Evolutionary conservation across 805 yeast species (phyloP), one percentile per base, ranked within the genome.

Genomic region (Clavispora santaluciae): DNA sequence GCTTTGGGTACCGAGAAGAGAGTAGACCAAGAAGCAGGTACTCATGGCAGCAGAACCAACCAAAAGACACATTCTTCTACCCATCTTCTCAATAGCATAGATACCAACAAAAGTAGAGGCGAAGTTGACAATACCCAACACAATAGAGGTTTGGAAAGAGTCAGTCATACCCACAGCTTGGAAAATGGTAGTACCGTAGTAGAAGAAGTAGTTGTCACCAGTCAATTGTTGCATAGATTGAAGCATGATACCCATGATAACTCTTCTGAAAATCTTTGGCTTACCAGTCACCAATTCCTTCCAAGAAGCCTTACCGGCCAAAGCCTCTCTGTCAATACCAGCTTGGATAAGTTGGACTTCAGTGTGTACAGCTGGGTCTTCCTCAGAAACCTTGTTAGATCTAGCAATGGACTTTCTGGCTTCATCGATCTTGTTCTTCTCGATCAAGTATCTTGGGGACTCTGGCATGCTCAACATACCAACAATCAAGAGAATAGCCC

Each of bases 281-380:
- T 73, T 64, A 49, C 88, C 87, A 20, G 75, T 72, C 47, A 82
- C 54, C 39, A 80, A 72, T 54, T 81, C 85, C 37, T 62, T 63
- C 86, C 87, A 81, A 3, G 79, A 58, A 6, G 87, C 87, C 38
- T 64, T 64, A 54, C 87, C 88, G 25, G 83, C 86, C 45, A 72
- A 51, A 46, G 57, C 64, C 63, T 81, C 89, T 48, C 74, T 68
- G 58, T 79, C 80, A 49, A 81, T 67, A 63, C 81, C 83, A 43
- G 80, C 80, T 54, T 71, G 73, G 38, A 81, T 75, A 22, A 65
- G 57, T 43, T 74, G 73, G 36, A 79, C 61, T 58, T 83, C 84
- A 28, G 67, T 66, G 50, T 70, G 65, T 36, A 79, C 76, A 34
- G 75, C 72, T 38, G 76, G 75, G 50, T 77, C 76, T 38, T 81